Conservation (phyloP, 1,284 basidiomycete species). For the Moniliella sp. region DNA sequence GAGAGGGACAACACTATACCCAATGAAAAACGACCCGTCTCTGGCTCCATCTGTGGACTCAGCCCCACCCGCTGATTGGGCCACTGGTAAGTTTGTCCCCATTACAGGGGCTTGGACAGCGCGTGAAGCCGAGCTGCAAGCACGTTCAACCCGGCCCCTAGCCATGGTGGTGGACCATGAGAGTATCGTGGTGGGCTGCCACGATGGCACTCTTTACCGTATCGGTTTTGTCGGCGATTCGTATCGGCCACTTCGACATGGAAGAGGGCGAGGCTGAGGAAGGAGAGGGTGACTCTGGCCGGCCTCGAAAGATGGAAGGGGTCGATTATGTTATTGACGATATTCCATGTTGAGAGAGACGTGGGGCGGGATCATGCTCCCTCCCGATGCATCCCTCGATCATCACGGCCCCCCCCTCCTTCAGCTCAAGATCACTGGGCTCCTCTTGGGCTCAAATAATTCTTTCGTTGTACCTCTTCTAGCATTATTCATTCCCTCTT, state of each 20-base stretch:
- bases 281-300: slow-evolving; percentile 1
- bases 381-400: slow-evolving; percentile 5
- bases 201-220: slow-evolving; percentile 17
- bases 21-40: too few relatives aligned
- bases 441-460: too few relatives aligned
- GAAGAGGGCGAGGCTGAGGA: background rate
- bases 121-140: slow-evolving; percentile 6
- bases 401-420: slow-evolving; percentile 7
- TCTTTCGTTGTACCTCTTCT: too few relatives aligned
- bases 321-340: slow-evolving; percentile 6
- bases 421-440: too few relatives aligned
- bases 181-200: slow-evolving; percentile 15
- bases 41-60: too few relatives aligned
- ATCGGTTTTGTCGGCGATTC: slow-evolving; percentile 17
- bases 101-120: slow-evolving; percentile 18
- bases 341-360: slow-evolving; percentile 11
- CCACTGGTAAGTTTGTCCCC: slow-evolving; percentile 5
- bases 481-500: too few relatives aligned
- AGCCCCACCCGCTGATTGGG: too few relatives aligned
- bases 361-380: slow-evolving; percentile 21
- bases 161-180: slow-evolving; percentile 21
- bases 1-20: too few relatives aligned
- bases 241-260: slow-evolving; percentile 2
- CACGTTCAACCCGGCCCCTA: slow-evolving; percentile 13
- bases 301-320: too few relatives aligned